Conservation (phyloP, 805 yeast genomes). For the Ogataea corticis region DNA sequence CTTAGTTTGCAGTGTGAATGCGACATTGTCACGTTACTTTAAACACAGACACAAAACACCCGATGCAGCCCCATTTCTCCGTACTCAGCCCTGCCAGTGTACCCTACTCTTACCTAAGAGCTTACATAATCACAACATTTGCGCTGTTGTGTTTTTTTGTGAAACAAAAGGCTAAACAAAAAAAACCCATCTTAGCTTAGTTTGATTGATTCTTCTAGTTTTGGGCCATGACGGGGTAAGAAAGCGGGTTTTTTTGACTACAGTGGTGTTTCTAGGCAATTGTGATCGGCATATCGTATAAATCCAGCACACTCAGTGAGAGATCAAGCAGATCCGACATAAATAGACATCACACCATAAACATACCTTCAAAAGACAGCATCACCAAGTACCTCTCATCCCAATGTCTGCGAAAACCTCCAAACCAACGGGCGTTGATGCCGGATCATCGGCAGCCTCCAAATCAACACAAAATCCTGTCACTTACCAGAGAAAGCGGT, state of each 20-base stretch:
- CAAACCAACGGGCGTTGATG: conserved; percentile 7
- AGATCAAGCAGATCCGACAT: neutral
- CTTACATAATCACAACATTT: too few species aligned
- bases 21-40: too few species aligned
- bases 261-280: neutral
- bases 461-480: conserved; percentile 3
- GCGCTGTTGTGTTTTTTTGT: neutral
- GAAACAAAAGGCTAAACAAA: neutral
- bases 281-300: neutral
- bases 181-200: neutral
- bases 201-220: neutral
- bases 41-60: too few species aligned
- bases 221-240: neutral
- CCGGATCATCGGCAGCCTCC: conserved; percentile 1
- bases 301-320: neutral
- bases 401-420: conserved; percentile 13
- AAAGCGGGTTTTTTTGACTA: neutral
- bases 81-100: too few species aligned
- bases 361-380: too few species aligned
- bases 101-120: too few species aligned
- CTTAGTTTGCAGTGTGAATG: too few species aligned
- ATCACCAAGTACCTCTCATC: too few species aligned
- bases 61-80: too few species aligned
- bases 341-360: too few species aligned
- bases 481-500: conserved; percentile 30